These are phyloP conservation scores for Panicum hallii DNA, from an alignment of 202 grass and related monocot species.

Conservation along the genomic window DNA sequence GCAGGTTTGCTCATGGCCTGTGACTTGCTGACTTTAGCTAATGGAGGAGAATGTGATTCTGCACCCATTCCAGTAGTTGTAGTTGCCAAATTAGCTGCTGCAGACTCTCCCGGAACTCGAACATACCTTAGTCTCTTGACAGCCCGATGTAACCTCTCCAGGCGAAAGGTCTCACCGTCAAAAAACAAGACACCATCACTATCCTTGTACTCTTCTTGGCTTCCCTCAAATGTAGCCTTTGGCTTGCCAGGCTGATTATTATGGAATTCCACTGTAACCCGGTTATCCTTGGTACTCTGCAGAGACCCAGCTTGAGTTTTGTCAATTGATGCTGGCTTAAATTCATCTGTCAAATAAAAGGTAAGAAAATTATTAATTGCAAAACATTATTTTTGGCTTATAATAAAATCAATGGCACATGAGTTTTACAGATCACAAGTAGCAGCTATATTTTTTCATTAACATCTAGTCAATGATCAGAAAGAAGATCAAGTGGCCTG, in stretches of 20 bases:
- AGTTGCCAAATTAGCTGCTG: slow-evolving; percentile 50
- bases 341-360: slow-evolving; percentile 76
- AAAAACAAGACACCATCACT: slow-evolving; percentile 96
- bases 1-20: slow-evolving; percentile 58
- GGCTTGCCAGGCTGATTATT: slow-evolving; percentile 94
- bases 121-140: slow-evolving; percentile 95
- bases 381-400: slow-evolving; percentile 15
- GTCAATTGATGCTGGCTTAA: slow-evolving; percentile 99
- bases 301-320: slow-evolving; percentile 87
- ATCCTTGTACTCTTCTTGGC: slow-evolving; percentile 95
- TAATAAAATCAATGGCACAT: slow-evolving; percentile 20
- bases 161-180: slow-evolving; percentile 78
- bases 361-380: slow-evolving; percentile 34
- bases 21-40: slow-evolving; percentile 63
- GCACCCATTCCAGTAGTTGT: slow-evolving; percentile 51
- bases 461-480: slow-evolving; percentile 34
- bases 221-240: slow-evolving; percentile 92
- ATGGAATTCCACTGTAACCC: slow-evolving; percentile 94
- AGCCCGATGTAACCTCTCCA: slow-evolving; percentile 85
- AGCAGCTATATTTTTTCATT: background rate
- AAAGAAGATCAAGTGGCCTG: slow-evolving; percentile 33
- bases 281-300: slow-evolving; percentile 90
- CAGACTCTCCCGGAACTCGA: slow-evolving; percentile 77
- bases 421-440: slow-evolving; percentile 28
- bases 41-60: slow-evolving; percentile 83